Evolutionary conservation across 805 yeast species (phyloP).

Genomic region (Yarrowia sp.): DNA sequence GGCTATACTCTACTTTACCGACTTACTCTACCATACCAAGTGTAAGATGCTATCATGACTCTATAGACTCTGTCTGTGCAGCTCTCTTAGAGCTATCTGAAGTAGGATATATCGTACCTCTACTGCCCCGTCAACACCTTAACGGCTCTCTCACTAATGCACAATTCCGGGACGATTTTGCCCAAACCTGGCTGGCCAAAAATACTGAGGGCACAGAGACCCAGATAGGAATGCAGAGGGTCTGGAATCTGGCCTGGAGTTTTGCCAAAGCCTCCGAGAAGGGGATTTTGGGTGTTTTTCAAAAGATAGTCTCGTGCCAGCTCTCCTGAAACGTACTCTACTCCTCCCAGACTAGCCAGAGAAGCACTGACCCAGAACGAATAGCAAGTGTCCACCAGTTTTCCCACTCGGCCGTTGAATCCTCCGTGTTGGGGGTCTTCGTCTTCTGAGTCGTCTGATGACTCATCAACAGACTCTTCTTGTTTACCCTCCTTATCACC

Average conservation of each 20-base stretch:
- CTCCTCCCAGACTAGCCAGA: conserved; percentile 44
- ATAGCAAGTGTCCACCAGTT: conserved; percentile 82
- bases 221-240: conserved; percentile 60
- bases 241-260: conserved; percentile 54
- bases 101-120: no score
- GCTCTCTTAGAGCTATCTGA: no score
- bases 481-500: neutral
- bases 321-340: conserved; percentile 39
- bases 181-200: conserved; percentile 25
- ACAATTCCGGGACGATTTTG: conserved; percentile 37
- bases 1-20: no score
- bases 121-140: neutral
- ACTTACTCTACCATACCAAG: no score
- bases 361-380: conserved; percentile 77
- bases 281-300: conserved; percentile 52
- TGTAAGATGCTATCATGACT: no score
- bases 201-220: conserved; percentile 44
- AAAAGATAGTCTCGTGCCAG: conserved; percentile 47
- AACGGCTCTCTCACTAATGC: conserved; percentile 33
- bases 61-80: no score
- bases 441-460: neutral
- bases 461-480: neutral
- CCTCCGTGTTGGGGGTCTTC: conserved; percentile 50
- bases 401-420: conserved; percentile 82
- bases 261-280: conserved; percentile 78